phyloP scores from a whole-genome alignment of 176 grass and related monocot species.

The Puya raimondii region DNA sequence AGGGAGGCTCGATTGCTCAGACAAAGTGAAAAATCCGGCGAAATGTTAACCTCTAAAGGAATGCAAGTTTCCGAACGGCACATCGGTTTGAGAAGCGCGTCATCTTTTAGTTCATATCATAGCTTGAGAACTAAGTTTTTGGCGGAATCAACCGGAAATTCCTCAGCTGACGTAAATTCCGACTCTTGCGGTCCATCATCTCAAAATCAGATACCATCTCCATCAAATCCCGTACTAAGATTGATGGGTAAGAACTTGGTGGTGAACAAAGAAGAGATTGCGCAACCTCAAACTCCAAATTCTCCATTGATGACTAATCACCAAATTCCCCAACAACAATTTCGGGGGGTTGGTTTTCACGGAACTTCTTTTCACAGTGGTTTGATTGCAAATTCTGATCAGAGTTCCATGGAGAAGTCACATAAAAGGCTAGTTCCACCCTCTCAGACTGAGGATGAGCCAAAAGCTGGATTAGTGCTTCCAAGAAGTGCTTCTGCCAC shows the following conservation, averaged over 20 bases:
- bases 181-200: constrained; percentile 36
- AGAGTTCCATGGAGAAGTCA: constrained; percentile 29
- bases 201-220: constrained; percentile 44
- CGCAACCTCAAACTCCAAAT: constrained; percentile 40
- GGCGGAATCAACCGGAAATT: constrained; percentile 25
- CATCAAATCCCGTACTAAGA: constrained; percentile 65
- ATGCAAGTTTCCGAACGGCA: constrained; percentile 51
- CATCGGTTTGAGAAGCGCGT: constrained; percentile 52
- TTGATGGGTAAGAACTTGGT: constrained; percentile 97
- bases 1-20: constrained; percentile 35
- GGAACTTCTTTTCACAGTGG: constrained; percentile 27
- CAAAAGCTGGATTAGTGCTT: constrained; percentile 22
- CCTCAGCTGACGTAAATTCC: constrained; percentile 14
- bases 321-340: constrained; percentile 24
- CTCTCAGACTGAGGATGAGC: constrained; percentile 34
- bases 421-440: constrained; percentile 27
- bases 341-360: constrained; percentile 19
- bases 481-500: constrained; percentile 18
- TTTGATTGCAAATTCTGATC: constrained; percentile 26
- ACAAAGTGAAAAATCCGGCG: constrained; percentile 20
- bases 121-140: constrained; percentile 29
- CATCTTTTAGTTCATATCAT: constrained; percentile 68
- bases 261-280: constrained; percentile 71
- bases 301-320: constrained; percentile 23
- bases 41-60: constrained; percentile 27